Percentiles rank a stretch among this genome's conserved stretches.
phyloP scores from a whole-genome alignment of 2,329 filamentous ascomycete species.

The Exophiala bonariae region DNA sequence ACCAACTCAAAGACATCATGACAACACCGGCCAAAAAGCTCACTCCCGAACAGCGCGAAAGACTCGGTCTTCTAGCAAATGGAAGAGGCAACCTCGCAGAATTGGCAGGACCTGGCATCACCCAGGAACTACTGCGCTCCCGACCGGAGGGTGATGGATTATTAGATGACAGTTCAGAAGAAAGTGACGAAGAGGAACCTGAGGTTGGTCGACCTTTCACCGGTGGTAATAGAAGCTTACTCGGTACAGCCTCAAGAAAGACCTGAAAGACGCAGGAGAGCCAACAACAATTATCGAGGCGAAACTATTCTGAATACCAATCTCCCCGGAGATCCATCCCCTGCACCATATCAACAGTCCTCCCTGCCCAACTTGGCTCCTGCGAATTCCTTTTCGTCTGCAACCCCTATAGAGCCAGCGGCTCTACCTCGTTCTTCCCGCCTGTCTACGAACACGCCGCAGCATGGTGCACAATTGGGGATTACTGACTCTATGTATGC shows the following conservation, averaged over 20 bases:
- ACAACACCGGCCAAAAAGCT: conserved; percentile 68
- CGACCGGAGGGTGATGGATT: conserved; percentile 26
- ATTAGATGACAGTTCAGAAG: conserved; percentile 29
- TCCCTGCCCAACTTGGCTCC: conserved; percentile 25
- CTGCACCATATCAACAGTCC: conserved; percentile 22
- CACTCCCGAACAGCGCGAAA: conserved; percentile 73
- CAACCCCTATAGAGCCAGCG: conserved; percentile 19
- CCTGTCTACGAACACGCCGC: conserved; percentile 16
- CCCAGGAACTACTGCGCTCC: conserved; percentile 14
- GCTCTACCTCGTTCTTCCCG: conserved; percentile 23
- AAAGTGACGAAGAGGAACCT: conserved; percentile 29
- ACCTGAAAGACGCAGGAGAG: conserved; percentile 42
- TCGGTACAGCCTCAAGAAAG: conserved; percentile 45
- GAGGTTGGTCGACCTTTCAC: conserved; percentile 27
- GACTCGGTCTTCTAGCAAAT: conserved; percentile 30
- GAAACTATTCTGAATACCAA: conserved; percentile 25
- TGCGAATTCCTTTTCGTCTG: conserved; percentile 23
- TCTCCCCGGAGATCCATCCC: conserved; percentile 5
- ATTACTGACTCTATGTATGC: conserved; percentile 11
- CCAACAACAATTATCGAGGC: conserved; percentile 27
- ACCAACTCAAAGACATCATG: conserved; percentile 56
- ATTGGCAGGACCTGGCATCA: conserved; percentile 40
- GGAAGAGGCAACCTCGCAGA: conserved; percentile 55
- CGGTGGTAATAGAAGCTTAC: conserved; percentile 12
- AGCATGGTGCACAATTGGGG: conserved; percentile 5